These are phyloP conservation scores for Aethionema arabicum DNA, from an alignment of 345 rosid genomes.

Conservation along the genomic window DNA sequence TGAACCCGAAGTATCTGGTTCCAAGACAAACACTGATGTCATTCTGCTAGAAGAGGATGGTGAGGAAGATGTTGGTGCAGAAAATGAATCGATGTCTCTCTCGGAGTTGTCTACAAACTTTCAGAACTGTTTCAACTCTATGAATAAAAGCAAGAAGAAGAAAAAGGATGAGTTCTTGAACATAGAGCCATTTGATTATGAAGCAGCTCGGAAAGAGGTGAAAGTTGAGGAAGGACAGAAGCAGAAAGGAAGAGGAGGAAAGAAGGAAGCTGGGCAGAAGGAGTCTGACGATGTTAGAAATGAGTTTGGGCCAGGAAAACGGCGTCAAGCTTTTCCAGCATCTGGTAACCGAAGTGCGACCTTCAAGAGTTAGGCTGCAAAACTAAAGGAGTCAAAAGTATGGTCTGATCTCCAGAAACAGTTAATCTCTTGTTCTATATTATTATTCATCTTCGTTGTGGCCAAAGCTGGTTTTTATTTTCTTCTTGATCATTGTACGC, in stretches of 20 bases:
- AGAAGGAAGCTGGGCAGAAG: constrained; percentile 31
- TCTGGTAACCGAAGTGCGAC: constrained; percentile 39
- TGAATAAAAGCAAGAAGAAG: constrained; percentile 40
- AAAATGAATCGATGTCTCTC: constrained; percentile 45
- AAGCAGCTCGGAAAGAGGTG: constrained; percentile 41
- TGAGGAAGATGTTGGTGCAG: constrained; percentile 40
- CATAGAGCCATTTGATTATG: constrained; percentile 57
- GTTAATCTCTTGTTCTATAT: neutral
- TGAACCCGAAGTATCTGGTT: constrained; percentile 20
- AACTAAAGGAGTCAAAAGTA: constrained; percentile 3
- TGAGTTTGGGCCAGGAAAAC: constrained; percentile 42
- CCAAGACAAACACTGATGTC: constrained; percentile 16
- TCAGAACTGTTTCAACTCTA: constrained; percentile 35
- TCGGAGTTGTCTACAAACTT: constrained; percentile 39
- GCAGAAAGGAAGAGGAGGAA: constrained; percentile 27
- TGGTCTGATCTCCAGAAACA: neutral
- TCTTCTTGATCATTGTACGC: neutral
- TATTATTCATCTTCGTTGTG: constrained; percentile 9
- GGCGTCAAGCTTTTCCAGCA: constrained; percentile 44
- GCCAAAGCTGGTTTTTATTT: neutral
- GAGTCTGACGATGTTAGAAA: constrained; percentile 19
- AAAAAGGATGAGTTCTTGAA: constrained; percentile 36
- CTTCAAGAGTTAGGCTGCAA: constrained; percentile 30
- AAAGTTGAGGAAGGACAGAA: constrained; percentile 31
- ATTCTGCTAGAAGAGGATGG: constrained; percentile 27